A percentile compares a stretch with the other conserved stretches of the same genome.
These are phyloP conservation scores for Psilocybe mexicana DNA, from an alignment of 1,284 basidiomycete genomes.

Conservation along the genomic window DNA sequence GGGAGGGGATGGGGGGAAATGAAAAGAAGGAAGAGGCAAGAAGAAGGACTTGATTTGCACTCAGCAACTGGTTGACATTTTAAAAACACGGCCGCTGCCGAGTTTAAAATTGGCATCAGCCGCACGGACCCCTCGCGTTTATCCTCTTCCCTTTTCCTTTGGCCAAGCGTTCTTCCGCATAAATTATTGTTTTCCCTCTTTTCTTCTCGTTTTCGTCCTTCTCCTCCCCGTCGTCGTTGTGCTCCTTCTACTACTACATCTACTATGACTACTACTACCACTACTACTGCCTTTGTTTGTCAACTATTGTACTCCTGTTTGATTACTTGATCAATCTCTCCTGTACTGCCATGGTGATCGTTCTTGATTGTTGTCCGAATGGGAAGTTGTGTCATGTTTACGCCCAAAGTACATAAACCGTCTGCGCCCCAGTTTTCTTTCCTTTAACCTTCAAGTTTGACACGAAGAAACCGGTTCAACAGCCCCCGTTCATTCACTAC, in stretches of 20 bases:
- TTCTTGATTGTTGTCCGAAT: slow-evolving; percentile 24
- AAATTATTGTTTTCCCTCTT: neutral
- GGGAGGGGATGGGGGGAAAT: neutral
- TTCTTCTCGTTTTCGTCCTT: neutral
- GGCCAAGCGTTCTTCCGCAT: neutral
- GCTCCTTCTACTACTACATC: no score
- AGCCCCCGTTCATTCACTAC: slow-evolving; percentile 48
- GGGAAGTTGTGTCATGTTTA: slow-evolving; percentile 34
- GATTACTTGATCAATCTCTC: slow-evolving; percentile 11
- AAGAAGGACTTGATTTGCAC: neutral
- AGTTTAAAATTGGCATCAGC: slow-evolving; percentile 1
- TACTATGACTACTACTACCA: no score
- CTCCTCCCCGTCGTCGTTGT: neutral
- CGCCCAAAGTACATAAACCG: slow-evolving; percentile 31
- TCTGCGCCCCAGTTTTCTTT: slow-evolving; percentile 30
- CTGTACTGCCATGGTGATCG: slow-evolving; percentile 32
- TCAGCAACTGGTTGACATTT: slow-evolving; percentile 2
- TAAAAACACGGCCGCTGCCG: slow-evolving; percentile 10
- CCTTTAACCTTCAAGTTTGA: slow-evolving; percentile 77
- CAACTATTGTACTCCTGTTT: neutral
- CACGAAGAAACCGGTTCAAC: slow-evolving; percentile 80
- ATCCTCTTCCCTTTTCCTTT: neutral
- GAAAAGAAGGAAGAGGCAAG: slow-evolving; percentile 1
- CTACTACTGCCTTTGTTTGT: neutral
- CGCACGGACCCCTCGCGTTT: slow-evolving; percentile 25